Conservation (phyloP, 257 asterid species). For the Henckelia pumila region DNA sequence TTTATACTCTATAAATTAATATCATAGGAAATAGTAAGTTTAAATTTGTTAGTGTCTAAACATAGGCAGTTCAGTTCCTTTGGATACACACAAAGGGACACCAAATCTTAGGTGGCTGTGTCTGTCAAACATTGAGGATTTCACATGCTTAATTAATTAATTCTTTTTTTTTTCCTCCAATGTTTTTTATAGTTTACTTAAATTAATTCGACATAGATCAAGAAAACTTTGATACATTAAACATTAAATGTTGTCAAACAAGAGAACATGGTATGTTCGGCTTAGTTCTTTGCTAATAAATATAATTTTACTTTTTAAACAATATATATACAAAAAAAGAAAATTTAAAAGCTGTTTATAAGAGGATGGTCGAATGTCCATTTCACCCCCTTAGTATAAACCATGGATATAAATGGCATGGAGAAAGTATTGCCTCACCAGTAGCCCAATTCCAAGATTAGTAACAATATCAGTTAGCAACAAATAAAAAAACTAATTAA, state of each 20-base stretch:
- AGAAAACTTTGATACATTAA: not conserved
- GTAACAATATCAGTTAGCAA: not conserved
- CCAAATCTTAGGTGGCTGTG: slow-evolving; percentile 35
- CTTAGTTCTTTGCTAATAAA: too few species aligned
- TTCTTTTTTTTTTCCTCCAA: not conserved
- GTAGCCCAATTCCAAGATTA: not conserved
- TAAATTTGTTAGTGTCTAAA: not conserved
- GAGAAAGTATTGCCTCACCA: slow-evolving; percentile 8
- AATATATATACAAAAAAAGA: too few species aligned
- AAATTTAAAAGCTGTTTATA: not conserved
- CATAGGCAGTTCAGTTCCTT: not conserved
- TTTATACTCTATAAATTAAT: too few species aligned
- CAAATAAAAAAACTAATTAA: not conserved
- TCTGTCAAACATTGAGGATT: slow-evolving; percentile 20
- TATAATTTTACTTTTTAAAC: too few species aligned
- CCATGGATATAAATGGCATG: not conserved
- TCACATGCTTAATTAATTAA: slow-evolving; percentile 27
- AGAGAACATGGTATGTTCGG: not conserved
- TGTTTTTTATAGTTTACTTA: not conserved
- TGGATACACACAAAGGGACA: slow-evolving; percentile 22
- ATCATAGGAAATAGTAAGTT: too few species aligned
- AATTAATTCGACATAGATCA: not conserved
- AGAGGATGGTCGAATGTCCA: not conserved
- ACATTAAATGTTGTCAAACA: not conserved
- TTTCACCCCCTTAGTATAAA: not conserved